Base-by-base conservation (phyloP, 495 filamentous ascomycete genomes). In the Pseudoneurospora amorphoporcata region DNA sequence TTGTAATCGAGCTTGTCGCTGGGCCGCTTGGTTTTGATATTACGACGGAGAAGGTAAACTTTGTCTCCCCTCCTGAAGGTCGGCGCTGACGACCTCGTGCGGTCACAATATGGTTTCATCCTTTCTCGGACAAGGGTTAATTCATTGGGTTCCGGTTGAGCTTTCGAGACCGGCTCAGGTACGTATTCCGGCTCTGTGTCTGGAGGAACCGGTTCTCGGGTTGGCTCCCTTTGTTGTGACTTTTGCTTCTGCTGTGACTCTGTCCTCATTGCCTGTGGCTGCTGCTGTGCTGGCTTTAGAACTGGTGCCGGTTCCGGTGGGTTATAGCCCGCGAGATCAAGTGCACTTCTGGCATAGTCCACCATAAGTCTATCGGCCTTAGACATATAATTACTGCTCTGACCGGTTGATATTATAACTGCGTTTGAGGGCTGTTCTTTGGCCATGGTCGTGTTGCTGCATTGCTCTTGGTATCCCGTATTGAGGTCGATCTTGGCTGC, bases 381-480 rank as follows among this genome's bases (percentile, higher is more conserved):
- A 35, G 53, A 61, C 53, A 61, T 35, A 35, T 61, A 61, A 2
- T 61, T 61, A 35, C 53, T 61, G 53, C 53, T 61, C 53, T 61
- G 53, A 35, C 53, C 53, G 14, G 23, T 61, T 8, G 53, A 29
- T 14, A 61, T 61, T 35, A 61, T 61, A 17, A 35, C 53, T n/a
- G 77, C 61, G 71, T 79, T 80, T 68, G 78, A 77, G 39, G 81
- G 77, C 69, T 82, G 82, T 37, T 79, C 78, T 9, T 76, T 78
- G 45, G 80, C 78, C 72, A 82, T 84, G 38, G 79, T 80, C 71
- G 78, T 75, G 69, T 84, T 83, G 71, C 72, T 71, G 74, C 83
- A 84, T 69, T 82, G 79, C 70, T 77, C 77, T 77, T 82, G 77
- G 71, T 82, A 82, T 42, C 82, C 82, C 16, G 81, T 84, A 58